Evolutionary conservation across 208 protist genomes (phyloP).

Genomic region (Vickermania ingenoplastis): DNA sequence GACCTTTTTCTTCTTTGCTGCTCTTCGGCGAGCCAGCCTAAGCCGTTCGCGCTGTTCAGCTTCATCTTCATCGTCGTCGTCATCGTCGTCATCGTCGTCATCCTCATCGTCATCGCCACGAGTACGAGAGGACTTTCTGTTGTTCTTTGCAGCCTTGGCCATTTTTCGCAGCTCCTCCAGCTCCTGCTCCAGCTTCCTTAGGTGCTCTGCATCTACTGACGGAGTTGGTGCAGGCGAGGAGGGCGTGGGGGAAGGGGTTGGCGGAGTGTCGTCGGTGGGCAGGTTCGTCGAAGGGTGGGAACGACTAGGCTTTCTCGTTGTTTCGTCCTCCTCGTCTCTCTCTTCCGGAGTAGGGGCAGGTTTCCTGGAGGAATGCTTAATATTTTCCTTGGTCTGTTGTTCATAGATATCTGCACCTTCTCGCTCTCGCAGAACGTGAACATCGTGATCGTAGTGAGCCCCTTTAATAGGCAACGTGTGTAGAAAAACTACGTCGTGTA

Average conservation of each 20-base stretch:
- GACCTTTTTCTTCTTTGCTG: not conserved
- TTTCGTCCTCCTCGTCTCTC: not conserved
- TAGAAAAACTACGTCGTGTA: slow-evolving; percentile 72
- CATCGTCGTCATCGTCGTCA: slow-evolving; percentile 15
- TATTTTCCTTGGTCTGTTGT: not conserved
- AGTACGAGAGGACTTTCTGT: not conserved
- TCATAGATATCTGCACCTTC: not conserved
- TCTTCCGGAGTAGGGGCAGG: not conserved
- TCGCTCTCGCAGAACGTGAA: slow-evolving; percentile 10
- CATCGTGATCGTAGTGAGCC: slow-evolving; percentile 47
- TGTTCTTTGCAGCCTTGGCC: slow-evolving; percentile 4
- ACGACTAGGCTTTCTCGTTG: no score
- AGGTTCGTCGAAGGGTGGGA: not conserved
- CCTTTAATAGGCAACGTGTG: slow-evolving; percentile 42
- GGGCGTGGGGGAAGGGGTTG: not conserved
- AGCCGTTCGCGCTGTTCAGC: slow-evolving; percentile 10
- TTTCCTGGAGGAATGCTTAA: not conserved
- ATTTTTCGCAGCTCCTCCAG: slow-evolving; percentile 24
- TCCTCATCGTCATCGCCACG: slow-evolving; percentile 15
- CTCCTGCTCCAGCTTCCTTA: slow-evolving; percentile 33
- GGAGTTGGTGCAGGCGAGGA: not conserved
- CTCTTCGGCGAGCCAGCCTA: slow-evolving; percentile 8
- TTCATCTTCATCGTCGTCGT: slow-evolving; percentile 11
- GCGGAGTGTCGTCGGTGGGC: not conserved
- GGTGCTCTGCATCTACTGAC: slow-evolving; percentile 6